Evolutionary conservation across 257 asterid genomes (phyloP).

Genomic region (Fraxinus americana): DNA sequence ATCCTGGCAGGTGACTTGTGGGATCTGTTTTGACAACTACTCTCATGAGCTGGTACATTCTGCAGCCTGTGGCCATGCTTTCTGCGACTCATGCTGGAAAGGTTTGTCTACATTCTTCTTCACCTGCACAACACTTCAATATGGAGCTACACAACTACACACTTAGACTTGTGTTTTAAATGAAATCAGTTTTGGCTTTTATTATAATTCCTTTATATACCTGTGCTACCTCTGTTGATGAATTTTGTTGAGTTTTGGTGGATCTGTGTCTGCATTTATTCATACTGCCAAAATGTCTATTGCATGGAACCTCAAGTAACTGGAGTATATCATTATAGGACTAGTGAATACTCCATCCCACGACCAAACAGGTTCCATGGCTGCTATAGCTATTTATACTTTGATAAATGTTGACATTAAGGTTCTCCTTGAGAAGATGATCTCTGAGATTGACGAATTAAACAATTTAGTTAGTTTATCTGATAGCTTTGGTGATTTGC

Average conservation of each 20-base stretch:
- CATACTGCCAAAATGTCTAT: not conserved
- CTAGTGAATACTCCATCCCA: not conserved
- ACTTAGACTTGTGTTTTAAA: slow-evolving; percentile 17
- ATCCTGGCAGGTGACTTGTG: slow-evolving; percentile 63
- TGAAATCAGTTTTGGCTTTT: slow-evolving; percentile 10
- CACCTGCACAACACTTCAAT: not conserved
- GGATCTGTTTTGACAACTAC: slow-evolving; percentile 80
- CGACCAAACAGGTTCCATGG: not conserved
- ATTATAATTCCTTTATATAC: slow-evolving; percentile 1
- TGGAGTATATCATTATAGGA: not conserved
- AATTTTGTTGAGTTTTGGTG: slow-evolving; percentile 14
- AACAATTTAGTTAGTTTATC: too few species aligned
- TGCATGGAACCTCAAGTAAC: not conserved
- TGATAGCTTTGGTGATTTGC: too few species aligned
- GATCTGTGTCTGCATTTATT: not conserved
- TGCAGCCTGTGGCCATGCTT: slow-evolving; percentile 76
- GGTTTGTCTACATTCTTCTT: slow-evolving; percentile 39
- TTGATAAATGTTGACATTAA: not conserved
- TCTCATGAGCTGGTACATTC: slow-evolving; percentile 40
- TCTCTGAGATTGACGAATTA: not conserved
- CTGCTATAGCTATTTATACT: not conserved
- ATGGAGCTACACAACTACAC: slow-evolving; percentile 17
- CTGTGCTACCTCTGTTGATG: slow-evolving; percentile 7
- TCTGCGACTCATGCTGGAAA: slow-evolving; percentile 82
- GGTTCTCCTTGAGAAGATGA: not conserved